phyloP scores from a whole-genome alignment of 768 basidiomycete species.

The Saitozyma sp. region DNA sequence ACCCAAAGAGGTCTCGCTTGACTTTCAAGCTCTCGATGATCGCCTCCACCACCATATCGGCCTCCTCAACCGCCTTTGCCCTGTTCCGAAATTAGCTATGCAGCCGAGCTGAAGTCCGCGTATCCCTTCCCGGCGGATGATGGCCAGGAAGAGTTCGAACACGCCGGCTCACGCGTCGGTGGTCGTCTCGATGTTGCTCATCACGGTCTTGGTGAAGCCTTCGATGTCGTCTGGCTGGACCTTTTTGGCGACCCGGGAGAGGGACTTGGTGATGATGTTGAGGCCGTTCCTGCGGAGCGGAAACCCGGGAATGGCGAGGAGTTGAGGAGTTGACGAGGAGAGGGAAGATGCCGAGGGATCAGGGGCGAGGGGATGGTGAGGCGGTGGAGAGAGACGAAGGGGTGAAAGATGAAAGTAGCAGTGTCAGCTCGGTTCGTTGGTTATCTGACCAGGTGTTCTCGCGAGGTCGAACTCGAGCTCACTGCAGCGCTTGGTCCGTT shows the following conservation, averaged over 20 bases:
- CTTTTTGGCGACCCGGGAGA: conserved; percentile 53
- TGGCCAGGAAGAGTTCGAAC: too few species aligned
- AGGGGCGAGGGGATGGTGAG: not conserved
- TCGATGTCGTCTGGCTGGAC: conserved; percentile 44
- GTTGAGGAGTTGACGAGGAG: not conserved
- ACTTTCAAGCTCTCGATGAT: conserved; percentile 56
- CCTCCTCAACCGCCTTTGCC: conserved; percentile 45
- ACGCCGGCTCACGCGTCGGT: conserved; percentile 51
- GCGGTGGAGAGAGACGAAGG: too few species aligned
- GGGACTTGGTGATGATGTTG: conserved; percentile 54
- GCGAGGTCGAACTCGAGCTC: not conserved
- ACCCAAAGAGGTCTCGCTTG: conserved; percentile 54
- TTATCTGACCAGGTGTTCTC: too few species aligned
- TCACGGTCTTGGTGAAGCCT: conserved; percentile 41
- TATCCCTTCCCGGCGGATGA: not conserved
- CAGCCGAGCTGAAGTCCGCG: not conserved
- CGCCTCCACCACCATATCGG: conserved; percentile 56
- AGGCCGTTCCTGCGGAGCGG: conserved; percentile 47
- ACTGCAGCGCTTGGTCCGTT: conserved; percentile 51
- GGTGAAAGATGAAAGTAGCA: too few species aligned
- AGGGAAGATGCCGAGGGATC: conserved; percentile 5
- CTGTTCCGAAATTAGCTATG: conserved; percentile 18
- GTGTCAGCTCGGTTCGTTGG: too few species aligned
- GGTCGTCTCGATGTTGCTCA: conserved; percentile 51
- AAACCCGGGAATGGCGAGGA: not conserved